Percentiles rank a stretch among this genome's conserved stretches.
Evolutionary conservation across 768 basidiomycete genomes (phyloP).

Genomic region (Lentinula raphanica): DNA sequence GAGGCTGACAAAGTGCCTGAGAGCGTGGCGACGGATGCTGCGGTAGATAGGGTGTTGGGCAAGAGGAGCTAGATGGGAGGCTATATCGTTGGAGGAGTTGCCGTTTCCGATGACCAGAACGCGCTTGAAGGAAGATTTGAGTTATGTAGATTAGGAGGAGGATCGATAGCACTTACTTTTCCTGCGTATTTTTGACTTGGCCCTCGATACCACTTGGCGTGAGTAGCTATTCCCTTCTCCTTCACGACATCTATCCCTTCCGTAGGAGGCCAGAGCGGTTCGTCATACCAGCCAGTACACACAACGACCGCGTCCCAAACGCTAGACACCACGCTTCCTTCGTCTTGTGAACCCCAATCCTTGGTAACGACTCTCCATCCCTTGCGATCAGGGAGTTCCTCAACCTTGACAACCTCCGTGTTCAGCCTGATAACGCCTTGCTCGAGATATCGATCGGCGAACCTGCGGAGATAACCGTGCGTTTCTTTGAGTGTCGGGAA

Average conservation of each 20-base stretch:
- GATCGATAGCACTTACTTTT: conserved; percentile 17
- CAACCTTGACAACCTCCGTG: conserved; percentile 33
- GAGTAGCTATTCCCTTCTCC: conserved; percentile 30
- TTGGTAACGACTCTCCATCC: conserved; percentile 37
- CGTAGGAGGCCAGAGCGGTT: conserved; percentile 37
- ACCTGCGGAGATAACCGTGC: conserved; percentile 28
- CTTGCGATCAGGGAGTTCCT: conserved; percentile 24
- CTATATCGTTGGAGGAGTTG: conserved; percentile 50
- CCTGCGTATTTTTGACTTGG: conserved; percentile 29
- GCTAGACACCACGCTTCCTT: conserved; percentile 19
- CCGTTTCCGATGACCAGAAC: conserved; percentile 46
- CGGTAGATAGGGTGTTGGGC: conserved; percentile 39
- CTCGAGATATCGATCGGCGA: conserved; percentile 27
- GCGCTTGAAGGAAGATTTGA: conserved; percentile 24
- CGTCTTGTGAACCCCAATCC: conserved; percentile 27
- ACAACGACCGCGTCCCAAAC: conserved; percentile 47
- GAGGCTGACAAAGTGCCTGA: conserved; percentile 34
- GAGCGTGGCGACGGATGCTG: conserved; percentile 36
- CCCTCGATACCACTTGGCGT: conserved; percentile 39
- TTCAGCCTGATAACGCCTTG: conserved; percentile 33
- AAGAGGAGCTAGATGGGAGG: conserved; percentile 36
- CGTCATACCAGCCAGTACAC: conserved; percentile 39
- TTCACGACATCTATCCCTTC: conserved; percentile 35
- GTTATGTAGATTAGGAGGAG: background rate
- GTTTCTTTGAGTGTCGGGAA: conserved; percentile 37